Percentiles rank a stretch among this genome's conserved stretches.
Conservation (phyloP, 257 asterid species). For the Salvia hispanica region DNA sequence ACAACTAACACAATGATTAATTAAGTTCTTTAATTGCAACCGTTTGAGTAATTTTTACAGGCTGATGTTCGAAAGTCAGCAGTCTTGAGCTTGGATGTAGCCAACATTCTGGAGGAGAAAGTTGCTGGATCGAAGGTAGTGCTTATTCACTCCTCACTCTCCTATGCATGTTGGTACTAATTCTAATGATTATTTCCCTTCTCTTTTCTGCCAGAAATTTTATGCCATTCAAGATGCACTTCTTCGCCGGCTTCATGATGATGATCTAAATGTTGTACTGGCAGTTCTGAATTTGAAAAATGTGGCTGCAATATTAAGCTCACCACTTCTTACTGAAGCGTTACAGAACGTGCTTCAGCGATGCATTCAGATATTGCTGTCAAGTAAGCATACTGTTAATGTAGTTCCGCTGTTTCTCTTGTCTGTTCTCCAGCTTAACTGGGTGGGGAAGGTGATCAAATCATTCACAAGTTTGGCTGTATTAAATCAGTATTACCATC, state of each 20-base stretch:
- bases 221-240: conserved; percentile 74
- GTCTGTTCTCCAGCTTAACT: conserved; percentile 10
- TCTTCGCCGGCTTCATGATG: conserved; percentile 71
- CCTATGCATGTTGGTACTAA: neutral
- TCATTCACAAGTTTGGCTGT: neutral
- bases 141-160: conserved; percentile 5
- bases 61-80: conserved; percentile 75
- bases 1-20: conserved; percentile 12
- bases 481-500: conserved; percentile 6
- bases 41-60: conserved; percentile 40
- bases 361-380: conserved; percentile 58
- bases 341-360: conserved; percentile 57
- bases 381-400: conserved; percentile 55
- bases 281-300: conserved; percentile 62
- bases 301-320: conserved; percentile 51
- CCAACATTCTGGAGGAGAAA: conserved; percentile 52
- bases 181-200: neutral
- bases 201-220: conserved; percentile 52
- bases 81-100: conserved; percentile 57
- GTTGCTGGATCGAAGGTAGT: conserved; percentile 66
- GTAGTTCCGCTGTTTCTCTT: neutral
- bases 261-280: conserved; percentile 76
- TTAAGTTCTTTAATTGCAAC: conserved; percentile 15
- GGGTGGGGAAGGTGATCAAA: conserved; percentile 7
- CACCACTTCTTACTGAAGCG: conserved; percentile 55